Evolutionary conservation across 352 stramenopile species (phyloP).

Genomic region (Globisporangium yorkense): DNA sequence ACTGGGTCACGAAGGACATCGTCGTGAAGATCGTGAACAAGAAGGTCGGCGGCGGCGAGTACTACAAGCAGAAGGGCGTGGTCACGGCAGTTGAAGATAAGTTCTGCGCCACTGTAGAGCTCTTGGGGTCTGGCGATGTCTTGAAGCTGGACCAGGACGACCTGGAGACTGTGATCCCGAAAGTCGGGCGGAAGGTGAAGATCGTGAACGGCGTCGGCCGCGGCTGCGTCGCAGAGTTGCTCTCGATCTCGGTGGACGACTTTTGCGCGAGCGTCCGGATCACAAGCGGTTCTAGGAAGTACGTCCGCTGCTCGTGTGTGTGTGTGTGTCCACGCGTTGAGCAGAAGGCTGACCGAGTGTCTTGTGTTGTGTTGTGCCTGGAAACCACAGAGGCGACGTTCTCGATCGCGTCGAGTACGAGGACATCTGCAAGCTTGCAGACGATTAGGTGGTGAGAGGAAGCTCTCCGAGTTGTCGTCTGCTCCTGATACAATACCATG

Average conservation of each 20-base stretch:
- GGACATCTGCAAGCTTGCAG: slow-evolving; percentile 69
- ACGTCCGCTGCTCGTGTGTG: slow-evolving; percentile 2
- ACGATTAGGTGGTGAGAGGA: slow-evolving; percentile 19
- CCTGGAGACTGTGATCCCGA: slow-evolving; percentile 87
- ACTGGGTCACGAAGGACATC: slow-evolving; percentile 90
- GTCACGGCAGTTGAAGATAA: slow-evolving; percentile 74
- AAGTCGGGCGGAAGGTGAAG: slow-evolving; percentile 57
- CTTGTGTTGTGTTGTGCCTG: slow-evolving; percentile 4
- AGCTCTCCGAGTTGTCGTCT: not conserved
- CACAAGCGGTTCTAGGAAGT: slow-evolving; percentile 53
- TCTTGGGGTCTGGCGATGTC: slow-evolving; percentile 78
- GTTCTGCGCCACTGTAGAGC: slow-evolving; percentile 76
- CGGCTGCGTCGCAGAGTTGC: slow-evolving; percentile 47
- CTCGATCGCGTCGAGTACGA: slow-evolving; percentile 79
- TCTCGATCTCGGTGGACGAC: slow-evolving; percentile 66
- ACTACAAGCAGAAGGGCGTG: slow-evolving; percentile 88
- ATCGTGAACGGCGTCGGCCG: slow-evolving; percentile 72
- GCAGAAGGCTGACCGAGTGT: not conserved
- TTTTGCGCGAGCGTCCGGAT: slow-evolving; percentile 67
- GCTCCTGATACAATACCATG: not conserved
- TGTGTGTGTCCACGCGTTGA: not conserved
- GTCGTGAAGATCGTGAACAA: slow-evolving; percentile 95
- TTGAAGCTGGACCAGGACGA: slow-evolving; percentile 85
- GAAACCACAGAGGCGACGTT: slow-evolving; percentile 38
- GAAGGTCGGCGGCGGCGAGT: slow-evolving; percentile 79